A percentile compares a stretch with the other conserved stretches of the same genome.
These are phyloP conservation scores for Phaeophleospora eucalypticola DNA, from an alignment of 2,329 filamentous ascomycete genomes.

Conservation along the genomic window DNA sequence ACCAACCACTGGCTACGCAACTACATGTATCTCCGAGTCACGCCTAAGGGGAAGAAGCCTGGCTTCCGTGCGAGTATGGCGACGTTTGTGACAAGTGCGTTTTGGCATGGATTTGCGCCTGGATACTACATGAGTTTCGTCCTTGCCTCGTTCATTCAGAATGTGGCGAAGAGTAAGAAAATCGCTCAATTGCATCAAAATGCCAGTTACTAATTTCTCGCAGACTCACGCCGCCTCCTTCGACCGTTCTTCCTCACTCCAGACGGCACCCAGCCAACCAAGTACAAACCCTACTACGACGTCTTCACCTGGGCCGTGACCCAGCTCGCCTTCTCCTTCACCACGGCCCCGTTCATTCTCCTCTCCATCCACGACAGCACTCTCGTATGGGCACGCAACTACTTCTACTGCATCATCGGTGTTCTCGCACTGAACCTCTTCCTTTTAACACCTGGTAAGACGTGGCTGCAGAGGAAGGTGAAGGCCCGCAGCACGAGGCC, in stretches of 20 bases:
- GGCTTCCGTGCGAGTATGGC: conserved; percentile 92
- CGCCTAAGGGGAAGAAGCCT: conserved; percentile 90
- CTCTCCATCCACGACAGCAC: conserved; percentile 69
- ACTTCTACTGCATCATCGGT: conserved; percentile 78
- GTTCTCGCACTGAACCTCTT: conserved; percentile 63
- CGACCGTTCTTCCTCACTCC: conserved; percentile 90
- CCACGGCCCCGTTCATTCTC: conserved; percentile 78
- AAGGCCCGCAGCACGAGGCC: conserved; percentile 33
- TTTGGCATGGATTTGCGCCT: conserved; percentile 98
- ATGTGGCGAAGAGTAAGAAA: conserved; percentile 82
- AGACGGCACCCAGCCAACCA: conserved; percentile 63
- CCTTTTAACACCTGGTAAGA: conserved; percentile 76
- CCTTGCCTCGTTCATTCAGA: conserved; percentile 86
- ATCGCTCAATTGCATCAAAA: neutral
- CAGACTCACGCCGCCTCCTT: conserved; percentile 83
- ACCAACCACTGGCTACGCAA: conserved; percentile 96
- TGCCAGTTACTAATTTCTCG: too few species aligned
- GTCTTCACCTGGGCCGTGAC: conserved; percentile 69
- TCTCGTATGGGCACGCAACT: conserved; percentile 75
- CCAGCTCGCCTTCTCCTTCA: conserved; percentile 79
- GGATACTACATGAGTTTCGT: conserved; percentile 93
- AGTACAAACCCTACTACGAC: conserved; percentile 83
- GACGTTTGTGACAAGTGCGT: conserved; percentile 88
- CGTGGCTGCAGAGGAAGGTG: conserved; percentile 37
- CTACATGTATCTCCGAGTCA: conserved; percentile 92